These are phyloP conservation scores for Yamadazyma kitorensis DNA, from an alignment of 805 yeast genomes.

Conservation along the genomic window DNA sequence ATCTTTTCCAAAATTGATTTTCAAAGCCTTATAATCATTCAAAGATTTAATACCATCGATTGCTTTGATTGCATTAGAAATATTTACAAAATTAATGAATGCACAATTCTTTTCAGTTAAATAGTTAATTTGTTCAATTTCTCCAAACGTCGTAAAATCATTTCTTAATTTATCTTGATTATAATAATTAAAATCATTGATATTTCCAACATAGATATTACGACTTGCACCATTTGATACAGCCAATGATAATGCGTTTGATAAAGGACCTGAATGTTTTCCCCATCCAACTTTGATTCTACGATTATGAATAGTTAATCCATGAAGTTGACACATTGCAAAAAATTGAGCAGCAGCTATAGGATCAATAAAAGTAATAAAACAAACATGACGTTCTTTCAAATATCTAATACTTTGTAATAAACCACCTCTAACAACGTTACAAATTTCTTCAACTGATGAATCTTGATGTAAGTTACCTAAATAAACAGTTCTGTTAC, in stretches of 20 bases:
- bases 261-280: conserved; percentile 88
- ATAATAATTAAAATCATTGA: conserved; percentile 49
- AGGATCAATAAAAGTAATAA: conserved; percentile 93
- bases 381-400: conserved; percentile 86
- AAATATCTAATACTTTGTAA: conserved; percentile 79
- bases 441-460: conserved; percentile 89
- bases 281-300: conserved; percentile 97
- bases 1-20: conserved; percentile 90
- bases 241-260: conserved; percentile 82
- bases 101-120: conserved; percentile 83
- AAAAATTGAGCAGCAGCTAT: conserved; percentile 97
- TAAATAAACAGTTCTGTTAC: conserved; percentile 88
- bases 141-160: conserved; percentile 83
- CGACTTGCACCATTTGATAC: conserved; percentile 93
- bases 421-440: conserved; percentile 93
- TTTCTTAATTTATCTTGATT: conserved; percentile 59
- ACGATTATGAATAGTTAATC: conserved; percentile 79
- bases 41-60: conserved; percentile 85
- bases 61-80: conserved; percentile 87
- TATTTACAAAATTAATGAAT: conserved; percentile 86
- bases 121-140: conserved; percentile 91
- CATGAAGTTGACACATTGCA: conserved; percentile 90
- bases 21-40: conserved; percentile 59
- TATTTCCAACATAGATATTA: conserved; percentile 82
- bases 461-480: conserved; percentile 89